Evolutionary conservation across 2,329 filamentous ascomycete genomes (phyloP).

Genomic region (Botryotinia globosa): DNA sequence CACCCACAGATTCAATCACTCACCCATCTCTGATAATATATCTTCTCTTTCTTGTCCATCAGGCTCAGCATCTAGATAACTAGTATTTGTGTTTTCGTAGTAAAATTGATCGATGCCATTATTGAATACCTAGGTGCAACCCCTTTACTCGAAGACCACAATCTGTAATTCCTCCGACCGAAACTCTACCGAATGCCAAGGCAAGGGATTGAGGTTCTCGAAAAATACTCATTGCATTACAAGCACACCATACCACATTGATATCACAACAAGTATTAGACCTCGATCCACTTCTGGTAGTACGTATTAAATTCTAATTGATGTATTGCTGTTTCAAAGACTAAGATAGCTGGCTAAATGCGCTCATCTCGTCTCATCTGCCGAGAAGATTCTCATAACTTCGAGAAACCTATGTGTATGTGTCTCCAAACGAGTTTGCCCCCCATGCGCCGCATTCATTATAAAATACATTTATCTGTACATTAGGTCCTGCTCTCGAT

Average conservation of each 20-base stretch:
- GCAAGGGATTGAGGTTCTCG: background rate
- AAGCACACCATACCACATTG: background rate
- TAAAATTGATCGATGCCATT: slow-evolving; percentile 22
- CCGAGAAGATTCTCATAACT: background rate
- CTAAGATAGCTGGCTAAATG: background rate
- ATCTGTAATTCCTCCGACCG: background rate
- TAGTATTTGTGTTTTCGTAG: slow-evolving; percentile 20
- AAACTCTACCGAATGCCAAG: background rate
- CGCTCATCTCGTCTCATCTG: background rate
- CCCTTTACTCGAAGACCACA: background rate
- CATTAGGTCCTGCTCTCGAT: background rate
- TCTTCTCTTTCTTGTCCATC: background rate
- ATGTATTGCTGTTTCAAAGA: background rate
- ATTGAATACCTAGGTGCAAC: too few relatives aligned
- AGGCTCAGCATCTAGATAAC: background rate
- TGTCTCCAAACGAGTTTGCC: background rate
- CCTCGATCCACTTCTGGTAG: background rate
- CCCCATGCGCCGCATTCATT: background rate
- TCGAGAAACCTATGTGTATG: background rate
- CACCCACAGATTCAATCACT: background rate
- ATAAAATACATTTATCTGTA: slow-evolving; percentile 10
- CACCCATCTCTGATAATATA: background rate
- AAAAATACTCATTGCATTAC: background rate
- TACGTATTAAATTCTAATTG: background rate
- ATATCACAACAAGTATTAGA: background rate